phyloP scores from a whole-genome alignment of 352 stramenopile genomes.

The Globisporangium mamillatum region DNA sequence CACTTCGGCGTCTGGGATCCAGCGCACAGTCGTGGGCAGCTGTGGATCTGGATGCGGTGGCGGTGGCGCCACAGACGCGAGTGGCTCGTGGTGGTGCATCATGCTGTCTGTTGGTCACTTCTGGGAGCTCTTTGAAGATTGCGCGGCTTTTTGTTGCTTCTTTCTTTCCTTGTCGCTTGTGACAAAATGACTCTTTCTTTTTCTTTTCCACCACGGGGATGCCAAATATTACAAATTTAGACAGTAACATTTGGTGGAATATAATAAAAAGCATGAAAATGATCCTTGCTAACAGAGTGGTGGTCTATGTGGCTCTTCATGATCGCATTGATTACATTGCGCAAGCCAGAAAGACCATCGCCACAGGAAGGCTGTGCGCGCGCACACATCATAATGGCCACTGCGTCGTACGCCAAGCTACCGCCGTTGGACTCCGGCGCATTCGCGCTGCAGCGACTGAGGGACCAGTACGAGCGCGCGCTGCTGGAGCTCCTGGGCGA shows the following conservation, averaged over 20 bases:
- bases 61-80: background rate
- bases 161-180: constrained; percentile 1
- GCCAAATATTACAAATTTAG: background rate
- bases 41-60: background rate
- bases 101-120: background rate
- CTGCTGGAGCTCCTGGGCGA: constrained; percentile 39
- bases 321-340: background rate
- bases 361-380: background rate
- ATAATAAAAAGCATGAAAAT: background rate
- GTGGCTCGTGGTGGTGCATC: constrained; percentile 13
- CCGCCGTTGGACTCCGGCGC: constrained; percentile 9
- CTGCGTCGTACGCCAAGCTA: constrained; percentile 9
- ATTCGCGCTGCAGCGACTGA: constrained; percentile 22
- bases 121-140: background rate
- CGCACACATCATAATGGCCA: background rate
- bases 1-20: constrained; percentile 79
- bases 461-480: constrained; percentile 39
- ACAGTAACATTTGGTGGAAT: background rate
- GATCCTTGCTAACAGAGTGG: background rate
- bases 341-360: background rate
- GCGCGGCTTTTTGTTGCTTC: constrained; percentile 6
- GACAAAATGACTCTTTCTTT: background rate
- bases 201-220: background rate
- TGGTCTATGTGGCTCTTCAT: background rate
- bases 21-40: constrained; percentile 70